Evolutionary conservation across 2,329 filamentous ascomycete genomes (phyloP).

Genomic region (Botrytis cinerea): DNA sequence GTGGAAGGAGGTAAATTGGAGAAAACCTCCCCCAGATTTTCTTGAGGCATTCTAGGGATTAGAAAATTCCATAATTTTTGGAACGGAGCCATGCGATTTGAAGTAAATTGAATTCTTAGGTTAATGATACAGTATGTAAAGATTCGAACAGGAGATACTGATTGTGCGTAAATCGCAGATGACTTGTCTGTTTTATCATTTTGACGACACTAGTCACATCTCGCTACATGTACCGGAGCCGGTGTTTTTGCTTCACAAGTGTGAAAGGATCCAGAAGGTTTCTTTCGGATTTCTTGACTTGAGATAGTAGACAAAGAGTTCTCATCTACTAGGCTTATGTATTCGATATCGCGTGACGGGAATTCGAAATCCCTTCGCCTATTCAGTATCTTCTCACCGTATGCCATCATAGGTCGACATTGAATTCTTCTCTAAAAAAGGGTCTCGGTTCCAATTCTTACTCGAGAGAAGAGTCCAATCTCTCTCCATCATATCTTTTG

Average conservation of each 20-base stretch:
- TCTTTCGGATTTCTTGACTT: not conserved
- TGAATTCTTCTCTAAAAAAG: not conserved
- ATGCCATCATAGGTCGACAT: not conserved
- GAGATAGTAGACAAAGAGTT: not conserved
- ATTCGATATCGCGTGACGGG: not conserved
- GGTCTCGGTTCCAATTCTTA: not conserved
- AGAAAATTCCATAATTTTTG: not conserved
- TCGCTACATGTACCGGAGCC: not conserved
- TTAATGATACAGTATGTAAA: not conserved
- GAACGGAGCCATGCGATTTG: not conserved
- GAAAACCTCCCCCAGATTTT: not conserved
- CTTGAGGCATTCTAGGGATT: not conserved
- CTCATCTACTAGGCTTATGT: not conserved
- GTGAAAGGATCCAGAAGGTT: not conserved
- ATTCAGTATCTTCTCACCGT: not conserved
- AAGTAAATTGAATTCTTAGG: not conserved
- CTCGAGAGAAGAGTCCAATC: not conserved
- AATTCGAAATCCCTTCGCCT: not conserved
- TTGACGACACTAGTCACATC: not conserved
- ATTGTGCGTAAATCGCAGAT: not conserved
- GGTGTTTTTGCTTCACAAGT: not conserved
- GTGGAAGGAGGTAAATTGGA: not conserved
- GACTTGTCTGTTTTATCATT: not conserved
- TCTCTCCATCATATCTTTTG: not conserved
- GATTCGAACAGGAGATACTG: not conserved